phyloP scores from a whole-genome alignment of 768 basidiomycete species.

The Calocybe indica region DNA sequence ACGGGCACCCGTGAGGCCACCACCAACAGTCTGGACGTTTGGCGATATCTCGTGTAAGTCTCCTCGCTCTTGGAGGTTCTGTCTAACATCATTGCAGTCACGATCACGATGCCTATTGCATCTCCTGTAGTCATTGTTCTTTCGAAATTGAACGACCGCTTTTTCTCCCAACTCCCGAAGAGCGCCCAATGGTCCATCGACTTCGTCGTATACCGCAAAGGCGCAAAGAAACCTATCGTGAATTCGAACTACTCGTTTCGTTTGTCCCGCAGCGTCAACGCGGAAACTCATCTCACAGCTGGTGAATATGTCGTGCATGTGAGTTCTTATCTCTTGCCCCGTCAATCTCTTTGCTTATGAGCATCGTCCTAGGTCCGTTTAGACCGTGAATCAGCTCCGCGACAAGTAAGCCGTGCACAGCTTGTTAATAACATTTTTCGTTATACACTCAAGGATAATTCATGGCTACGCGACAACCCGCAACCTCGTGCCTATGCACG shows the following conservation, averaged over 20 bases:
- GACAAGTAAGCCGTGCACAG: too few species aligned
- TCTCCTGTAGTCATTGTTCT: slow-evolving; percentile 30
- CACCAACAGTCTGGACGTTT: slow-evolving; percentile 27
- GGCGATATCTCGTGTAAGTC: slow-evolving; percentile 36
- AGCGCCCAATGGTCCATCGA: slow-evolving; percentile 24
- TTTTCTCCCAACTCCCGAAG: slow-evolving; percentile 22
- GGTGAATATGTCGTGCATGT: slow-evolving; percentile 26
- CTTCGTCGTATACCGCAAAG: slow-evolving; percentile 30
- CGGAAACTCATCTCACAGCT: slow-evolving; percentile 17
- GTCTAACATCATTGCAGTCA: slow-evolving; percentile 17
- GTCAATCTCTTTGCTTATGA: not conserved
- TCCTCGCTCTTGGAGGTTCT: not conserved
- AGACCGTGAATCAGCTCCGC: slow-evolving; percentile 13
- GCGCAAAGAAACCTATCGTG: slow-evolving; percentile 16
- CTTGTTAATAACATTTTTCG: too few species aligned
- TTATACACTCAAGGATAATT: too few species aligned
- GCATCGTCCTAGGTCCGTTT: slow-evolving; percentile 20
- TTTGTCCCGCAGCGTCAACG: slow-evolving; percentile 20
- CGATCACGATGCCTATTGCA: slow-evolving; percentile 20
- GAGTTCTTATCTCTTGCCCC: slow-evolving; percentile 3
- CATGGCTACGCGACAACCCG: slow-evolving; percentile 1
- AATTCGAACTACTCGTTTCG: slow-evolving; percentile 11
- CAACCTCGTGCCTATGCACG: slow-evolving; percentile 15
- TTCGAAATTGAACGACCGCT: slow-evolving; percentile 29
- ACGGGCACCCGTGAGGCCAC: slow-evolving; percentile 20